A percentile compares a stretch with the other conserved stretches of the same genome.
Conservation (phyloP, 257 asterid species). For the Plectranthus barbatus region DNA sequence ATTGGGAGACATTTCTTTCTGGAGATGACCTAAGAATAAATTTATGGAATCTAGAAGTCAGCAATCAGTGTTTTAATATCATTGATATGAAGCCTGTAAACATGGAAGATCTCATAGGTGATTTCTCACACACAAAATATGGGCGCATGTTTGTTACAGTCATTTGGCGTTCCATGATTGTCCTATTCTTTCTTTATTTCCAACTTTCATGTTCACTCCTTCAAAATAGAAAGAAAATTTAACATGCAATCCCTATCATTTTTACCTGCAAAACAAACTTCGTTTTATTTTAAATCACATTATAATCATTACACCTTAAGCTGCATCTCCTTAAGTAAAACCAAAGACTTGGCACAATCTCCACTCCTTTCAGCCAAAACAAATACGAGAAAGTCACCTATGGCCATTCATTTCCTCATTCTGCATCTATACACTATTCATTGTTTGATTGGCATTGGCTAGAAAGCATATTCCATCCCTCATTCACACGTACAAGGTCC, state of each 20-base stretch:
- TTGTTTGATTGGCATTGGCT: constrained; percentile 1
- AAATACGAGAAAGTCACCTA: neutral
- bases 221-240: neutral
- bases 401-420: neutral
- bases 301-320: neutral
- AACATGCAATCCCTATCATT: neutral
- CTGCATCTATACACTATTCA: constrained; percentile 1
- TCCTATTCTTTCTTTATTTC: neutral
- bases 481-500: neutral
- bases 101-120: constrained; percentile 81
- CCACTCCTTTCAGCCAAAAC: neutral
- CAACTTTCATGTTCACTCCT: neutral
- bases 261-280: neutral
- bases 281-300: neutral
- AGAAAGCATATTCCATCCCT: neutral
- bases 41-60: constrained; percentile 73
- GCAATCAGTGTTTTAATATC: constrained; percentile 68
- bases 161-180: neutral
- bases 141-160: neutral
- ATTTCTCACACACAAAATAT: constrained; percentile 1
- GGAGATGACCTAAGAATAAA: constrained; percentile 80
- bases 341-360: neutral
- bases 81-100: constrained; percentile 64
- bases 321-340: neutral
- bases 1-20: constrained; percentile 76